Base-by-base conservation (phyloP, 345 rosid genomes). In the Punica granatum region DNA sequence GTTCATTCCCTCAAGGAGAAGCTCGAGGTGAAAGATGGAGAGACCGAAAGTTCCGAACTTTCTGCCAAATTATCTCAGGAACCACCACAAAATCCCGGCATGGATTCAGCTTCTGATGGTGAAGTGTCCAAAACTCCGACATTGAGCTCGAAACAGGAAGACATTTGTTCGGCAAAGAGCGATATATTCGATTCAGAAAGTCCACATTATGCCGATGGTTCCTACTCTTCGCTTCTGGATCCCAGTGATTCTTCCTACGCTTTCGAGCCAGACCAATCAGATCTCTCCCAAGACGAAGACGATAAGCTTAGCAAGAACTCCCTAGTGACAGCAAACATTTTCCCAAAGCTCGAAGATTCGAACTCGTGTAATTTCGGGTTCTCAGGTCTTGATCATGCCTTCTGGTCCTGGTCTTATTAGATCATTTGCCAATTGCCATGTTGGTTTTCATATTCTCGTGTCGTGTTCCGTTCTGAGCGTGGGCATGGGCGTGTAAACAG, bases 361-460 rank as follows among this genome's bases (percentile, higher is more conserved):
- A 72, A 81, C 69, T 74, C 86, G 0, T 77, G 85, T 71, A 80
- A 62, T 73, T 78, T 77, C 28, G 90, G 81, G 69, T 78, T 83
- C 70, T 66, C 82, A 8, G 73, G 69, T 37, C 88, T 83, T 63
- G 86, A 87, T 69, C 79, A 85, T 15, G 72, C 86, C 54, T 80
- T 85, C 65, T 87, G 90, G 92, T 68, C 83, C 21, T 85, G 88
- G 82, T 73, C 78, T 19, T 81, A 79, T 66, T 84, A 65, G 86
- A 78, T 39, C 44, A 59, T 46, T 33, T 11, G 15, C 31, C 60
- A 23, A 0, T 25, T 26, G 28, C 30, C 58, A 7, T 15, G 51
- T 46, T 21, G 58, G 2, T 23, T 13, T 51, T n/a, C n/a, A n/a
- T n/a, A n/a, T 49, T 8, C 54, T 48, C 21, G 25, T 48, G 54